Base-by-base conservation (phyloP, 148 eudicot genomes). In the Rhododendron molle region DNA sequence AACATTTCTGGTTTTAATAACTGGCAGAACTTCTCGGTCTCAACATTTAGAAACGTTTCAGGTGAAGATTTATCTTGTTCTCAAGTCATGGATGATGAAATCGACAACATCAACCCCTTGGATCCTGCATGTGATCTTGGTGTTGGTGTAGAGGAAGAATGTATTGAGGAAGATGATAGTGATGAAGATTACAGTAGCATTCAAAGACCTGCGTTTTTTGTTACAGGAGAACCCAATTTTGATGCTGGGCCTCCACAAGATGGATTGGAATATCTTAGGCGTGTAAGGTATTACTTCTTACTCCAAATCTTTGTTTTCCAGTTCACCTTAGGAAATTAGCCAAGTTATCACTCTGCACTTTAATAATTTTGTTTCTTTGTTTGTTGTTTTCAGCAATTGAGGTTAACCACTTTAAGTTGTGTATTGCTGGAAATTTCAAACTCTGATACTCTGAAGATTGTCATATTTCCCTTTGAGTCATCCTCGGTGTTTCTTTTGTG, bases 181-280 rank as follows among this genome's bases (percentile, higher is more conserved):
- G 96, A 93, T 89, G 96, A 90, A 85, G 98, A 93, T 58, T 94
- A 88, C 60, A 87, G 87, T 77, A 86, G 91, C 90, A 94, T 96
- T 83, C 94, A 88, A 82, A 91, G 90, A 84, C 97, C 95, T 86
- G 98, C 99, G 26, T 95, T 96, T 89, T 83, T 65, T 76, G 97
- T 96, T 86, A 87, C 92, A 80, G 99, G 99, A 88, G 94, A 95
- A 90, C 98, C 99, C 67, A 88, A 94, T 89, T 95, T 96, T 92
- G 96, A 96, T 88, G 92, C 97, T 78, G 99, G 99, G 44, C 94
- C 97, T 85, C 95, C 99, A 80, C 92, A 90, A 89, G 99, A 95
- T 92, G 99, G 98, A 76, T 88, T 93, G 28, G 99, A 96, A 90
- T 96, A 91, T 90, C 96, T 96, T 73, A 92, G 99, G 89, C 98